These are phyloP conservation scores for Lyophyllum atratum DNA, from an alignment of 768 basidiomycete species.

Conservation along the genomic window DNA sequence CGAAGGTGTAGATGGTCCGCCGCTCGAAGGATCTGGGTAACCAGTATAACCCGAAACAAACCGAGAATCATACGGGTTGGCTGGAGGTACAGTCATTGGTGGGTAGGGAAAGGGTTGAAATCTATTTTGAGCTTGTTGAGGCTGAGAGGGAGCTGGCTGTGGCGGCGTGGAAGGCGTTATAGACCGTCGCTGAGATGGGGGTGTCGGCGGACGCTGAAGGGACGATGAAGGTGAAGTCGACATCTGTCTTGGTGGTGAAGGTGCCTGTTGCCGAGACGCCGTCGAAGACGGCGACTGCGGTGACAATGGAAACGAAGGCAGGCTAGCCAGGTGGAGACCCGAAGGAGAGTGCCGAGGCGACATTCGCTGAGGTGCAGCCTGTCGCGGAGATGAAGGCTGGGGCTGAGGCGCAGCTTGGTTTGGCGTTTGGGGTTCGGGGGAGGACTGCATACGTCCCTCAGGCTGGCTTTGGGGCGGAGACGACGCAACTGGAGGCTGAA, in stretches of 20 bases:
- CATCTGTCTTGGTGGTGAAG: not conserved
- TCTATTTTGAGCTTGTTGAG: not conserved
- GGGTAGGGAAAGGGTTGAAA: not conserved
- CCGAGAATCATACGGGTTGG: not conserved
- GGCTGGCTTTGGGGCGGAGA: not conserved
- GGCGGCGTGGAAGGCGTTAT: no score
- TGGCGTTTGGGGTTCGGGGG: not conserved
- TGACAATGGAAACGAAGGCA: not conserved
- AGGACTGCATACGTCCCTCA: not conserved
- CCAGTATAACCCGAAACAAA: not conserved
- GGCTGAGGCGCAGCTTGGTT: not conserved
- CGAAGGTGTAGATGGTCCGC: not conserved
- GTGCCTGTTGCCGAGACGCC: not conserved
- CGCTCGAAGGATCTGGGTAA: not conserved
- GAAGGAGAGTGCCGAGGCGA: not conserved
- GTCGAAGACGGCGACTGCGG: not conserved
- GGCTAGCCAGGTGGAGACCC: not conserved
- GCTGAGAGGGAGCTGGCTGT: not conserved
- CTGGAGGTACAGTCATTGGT: not conserved
- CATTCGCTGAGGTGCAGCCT: not conserved
- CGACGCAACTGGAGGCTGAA: not conserved
- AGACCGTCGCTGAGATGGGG: not conserved
- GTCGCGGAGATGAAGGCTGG: not conserved
- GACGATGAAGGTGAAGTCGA: not conserved
- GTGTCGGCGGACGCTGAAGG: not conserved